Evolutionary conservation across 306 rosid species (phyloP), one percentile per base, ranked within the genome.

Genomic region (Astragalus membranaceus): DNA sequence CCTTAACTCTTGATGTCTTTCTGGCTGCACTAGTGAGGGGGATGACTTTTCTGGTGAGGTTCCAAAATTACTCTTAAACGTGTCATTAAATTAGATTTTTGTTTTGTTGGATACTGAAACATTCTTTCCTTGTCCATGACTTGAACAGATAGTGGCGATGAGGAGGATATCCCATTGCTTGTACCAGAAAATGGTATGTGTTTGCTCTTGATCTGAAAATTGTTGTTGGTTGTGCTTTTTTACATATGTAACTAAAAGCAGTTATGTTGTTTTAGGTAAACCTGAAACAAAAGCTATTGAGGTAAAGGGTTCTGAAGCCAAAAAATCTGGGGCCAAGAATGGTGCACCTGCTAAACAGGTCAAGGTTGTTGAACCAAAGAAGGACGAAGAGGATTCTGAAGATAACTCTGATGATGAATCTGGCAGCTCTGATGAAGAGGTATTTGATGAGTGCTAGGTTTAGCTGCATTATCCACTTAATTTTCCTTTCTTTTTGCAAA

Each of bases 141-240:
- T 47, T 64, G 43, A n/a, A 58, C 80, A 83, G 90, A 75, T 3
- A 75, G 77, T 0, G 91, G 81, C 7, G 44, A 26, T 2, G 90
- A 75, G 17, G 78, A 75, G 13, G 78, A 68, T 3, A 2, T 87
- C 54, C 88, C 79, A 30, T 1, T 80, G 67, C 3, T 7, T 1
- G n/a, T n/a, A 0, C 0, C 26, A 1, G 82, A 80, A 26, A 93
- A 93, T 85, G 98, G 98, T 90, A 64, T 3, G 5, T 79, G 30
- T 23, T 39, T 13, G 10, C 10, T 23, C 16, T 44, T 37, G n/a
- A 16, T 33, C 14, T 15, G 15, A 4, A 16, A 1, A 42, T 75
- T 66, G 0, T 33, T 17, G 4, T 41, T 61, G 2, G 54, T 3
- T 55, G 14, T 15, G 4, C 2, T 37, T 46, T 2, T 13, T 8